A percentile compares a stretch with the other conserved stretches of the same genome.
Conservation (phyloP, 2,329 filamentous ascomycete genomes). For the Xylaria hypoxylon region DNA sequence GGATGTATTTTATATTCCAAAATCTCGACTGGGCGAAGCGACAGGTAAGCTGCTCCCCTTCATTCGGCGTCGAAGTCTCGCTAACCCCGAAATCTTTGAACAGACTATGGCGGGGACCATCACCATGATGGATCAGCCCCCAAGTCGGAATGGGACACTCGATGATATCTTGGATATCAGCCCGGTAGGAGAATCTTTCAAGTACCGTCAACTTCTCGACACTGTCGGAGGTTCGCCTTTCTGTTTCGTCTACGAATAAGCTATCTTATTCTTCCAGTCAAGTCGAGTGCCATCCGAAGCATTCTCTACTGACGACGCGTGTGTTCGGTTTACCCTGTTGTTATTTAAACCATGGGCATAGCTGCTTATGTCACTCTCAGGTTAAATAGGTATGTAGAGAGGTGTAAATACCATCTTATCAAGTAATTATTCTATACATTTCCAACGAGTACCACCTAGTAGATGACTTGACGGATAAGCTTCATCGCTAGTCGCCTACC, state of each 20-base stretch:
- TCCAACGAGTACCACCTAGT: neutral
- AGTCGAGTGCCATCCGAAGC: neutral
- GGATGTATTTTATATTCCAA: constrained; percentile 63
- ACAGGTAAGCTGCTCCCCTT: constrained; percentile 45
- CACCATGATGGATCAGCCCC: constrained; percentile 56
- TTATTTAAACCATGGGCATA: neutral
- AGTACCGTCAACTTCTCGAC: constrained; percentile 54
- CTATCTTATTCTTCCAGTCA: no score
- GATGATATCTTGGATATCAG: constrained; percentile 52
- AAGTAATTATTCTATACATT: neutral
- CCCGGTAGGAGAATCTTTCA: constrained; percentile 43
- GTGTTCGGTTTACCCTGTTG: neutral
- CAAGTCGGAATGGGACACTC: constrained; percentile 57
- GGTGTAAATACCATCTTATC: neutral
- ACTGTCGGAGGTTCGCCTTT: constrained; percentile 57
- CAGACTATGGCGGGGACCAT: constrained; percentile 56
- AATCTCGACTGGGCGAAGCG: constrained; percentile 56
- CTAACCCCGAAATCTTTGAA: constrained; percentile 33
- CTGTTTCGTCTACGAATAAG: constrained; percentile 59
- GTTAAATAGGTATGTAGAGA: neutral
- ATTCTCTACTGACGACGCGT: neutral
- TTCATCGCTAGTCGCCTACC: neutral
- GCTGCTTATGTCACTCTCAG: neutral
- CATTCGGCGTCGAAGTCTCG: neutral
- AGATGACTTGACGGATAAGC: neutral